A percentile compares a stretch with the other conserved stretches of the same genome.
Conservation (phyloP, 2,329 filamentous ascomycete species). For the Clonostachys chloroleuca region DNA sequence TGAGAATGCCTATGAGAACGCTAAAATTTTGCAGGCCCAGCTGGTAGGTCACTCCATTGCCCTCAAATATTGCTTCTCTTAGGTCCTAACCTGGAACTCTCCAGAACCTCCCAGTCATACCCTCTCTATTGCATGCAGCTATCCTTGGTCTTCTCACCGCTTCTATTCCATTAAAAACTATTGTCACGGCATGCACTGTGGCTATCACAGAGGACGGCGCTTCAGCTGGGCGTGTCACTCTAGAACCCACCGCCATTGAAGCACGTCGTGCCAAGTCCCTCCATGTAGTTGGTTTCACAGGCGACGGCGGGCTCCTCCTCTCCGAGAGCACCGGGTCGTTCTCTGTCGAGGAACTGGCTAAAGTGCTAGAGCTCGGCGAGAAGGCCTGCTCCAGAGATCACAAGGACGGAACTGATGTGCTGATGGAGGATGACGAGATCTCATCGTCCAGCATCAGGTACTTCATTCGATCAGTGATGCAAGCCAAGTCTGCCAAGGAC, state of each 20-base stretch:
- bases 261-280: conserved; percentile 62
- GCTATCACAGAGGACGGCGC: conserved; percentile 44
- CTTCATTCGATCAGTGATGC: conserved; percentile 59
- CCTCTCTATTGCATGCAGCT: conserved; percentile 76
- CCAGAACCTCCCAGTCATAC: conserved; percentile 75
- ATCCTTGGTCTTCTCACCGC: conserved; percentile 77
- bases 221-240: conserved; percentile 35
- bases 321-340: conserved; percentile 82
- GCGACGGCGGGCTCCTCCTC: conserved; percentile 66
- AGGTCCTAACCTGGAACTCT: no score
- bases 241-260: conserved; percentile 60
- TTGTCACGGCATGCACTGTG: conserved; percentile 61
- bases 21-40: conserved; percentile 54
- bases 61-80: no score
- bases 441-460: conserved; percentile 44
- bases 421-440: conserved; percentile 35
- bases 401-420: conserved; percentile 31
- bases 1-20: conserved; percentile 59
- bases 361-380: conserved; percentile 60
- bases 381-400: conserved; percentile 54
- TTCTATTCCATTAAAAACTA: conserved; percentile 73
- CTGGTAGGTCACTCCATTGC: conserved; percentile 41
- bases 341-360: conserved; percentile 70
- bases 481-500: conserved; percentile 46
- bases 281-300: conserved; percentile 83